These are phyloP conservation scores for Cyberlindnera suaveolens DNA, from an alignment of 805 yeast genomes.

Conservation along the genomic window DNA sequence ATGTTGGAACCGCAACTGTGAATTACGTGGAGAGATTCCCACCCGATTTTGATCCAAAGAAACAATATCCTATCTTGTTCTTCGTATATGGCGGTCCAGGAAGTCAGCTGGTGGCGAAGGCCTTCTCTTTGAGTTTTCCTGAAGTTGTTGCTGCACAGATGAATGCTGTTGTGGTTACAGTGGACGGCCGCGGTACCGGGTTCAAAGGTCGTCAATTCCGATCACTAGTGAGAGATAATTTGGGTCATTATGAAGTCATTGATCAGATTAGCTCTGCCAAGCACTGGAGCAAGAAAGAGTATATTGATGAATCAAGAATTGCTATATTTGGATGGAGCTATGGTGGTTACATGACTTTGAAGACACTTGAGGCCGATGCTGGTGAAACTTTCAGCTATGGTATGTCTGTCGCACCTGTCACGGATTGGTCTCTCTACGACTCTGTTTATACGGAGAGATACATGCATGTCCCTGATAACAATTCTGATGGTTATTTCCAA, in stretches of 20 bases:
- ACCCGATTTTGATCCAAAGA: slow-evolving; percentile 50
- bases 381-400: slow-evolving; percentile 79
- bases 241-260: slow-evolving; percentile 75
- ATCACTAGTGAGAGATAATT: slow-evolving; percentile 68
- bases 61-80: slow-evolving; percentile 74
- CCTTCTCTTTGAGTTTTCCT: slow-evolving; percentile 60
- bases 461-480: slow-evolving; percentile 76
- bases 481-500: slow-evolving; percentile 53
- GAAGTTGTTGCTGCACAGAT: slow-evolving; percentile 71
- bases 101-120: slow-evolving; percentile 70
- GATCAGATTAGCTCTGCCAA: slow-evolving; percentile 88
- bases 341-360: slow-evolving; percentile 91
- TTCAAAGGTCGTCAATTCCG: slow-evolving; percentile 76
- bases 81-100: slow-evolving; percentile 96
- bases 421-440: slow-evolving; percentile 89
- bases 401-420: slow-evolving; percentile 95
- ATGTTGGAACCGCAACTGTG: slow-evolving; percentile 41
- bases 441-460: slow-evolving; percentile 93
- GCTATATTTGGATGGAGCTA: slow-evolving; percentile 99
- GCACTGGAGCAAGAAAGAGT: slow-evolving; percentile 53
- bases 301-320: slow-evolving; percentile 60
- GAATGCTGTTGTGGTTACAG: slow-evolving; percentile 83
- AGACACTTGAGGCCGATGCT: slow-evolving; percentile 76
- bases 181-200: slow-evolving; percentile 97
- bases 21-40: slow-evolving; percentile 79